Percentiles rank a stretch among this genome's conserved stretches.
phyloP scores from a whole-genome alignment of 2,329 filamentous ascomycete species.

The Xylariales sp. region DNA sequence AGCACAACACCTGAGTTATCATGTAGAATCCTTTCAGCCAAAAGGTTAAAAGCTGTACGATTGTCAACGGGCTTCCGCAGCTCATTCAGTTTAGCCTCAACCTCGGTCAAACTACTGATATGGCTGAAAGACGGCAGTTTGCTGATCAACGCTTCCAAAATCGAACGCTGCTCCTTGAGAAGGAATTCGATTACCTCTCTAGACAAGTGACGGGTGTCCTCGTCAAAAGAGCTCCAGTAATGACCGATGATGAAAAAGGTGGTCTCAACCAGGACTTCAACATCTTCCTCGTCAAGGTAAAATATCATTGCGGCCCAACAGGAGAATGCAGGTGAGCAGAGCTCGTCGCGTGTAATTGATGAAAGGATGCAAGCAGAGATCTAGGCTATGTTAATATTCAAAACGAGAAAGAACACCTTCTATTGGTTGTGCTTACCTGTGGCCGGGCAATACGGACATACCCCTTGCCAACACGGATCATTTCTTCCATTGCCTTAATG shows the following conservation, averaged over 20 bases:
- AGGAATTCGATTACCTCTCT: constrained; percentile 61
- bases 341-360: constrained; percentile 67
- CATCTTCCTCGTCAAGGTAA: constrained; percentile 71
- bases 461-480: constrained; percentile 71
- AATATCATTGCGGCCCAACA: constrained; percentile 80
- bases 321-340: constrained; percentile 75
- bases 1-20: constrained; percentile 84
- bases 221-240: constrained; percentile 69
- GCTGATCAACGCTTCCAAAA: constrained; percentile 64
- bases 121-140: constrained; percentile 74
- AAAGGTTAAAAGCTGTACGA: constrained; percentile 64
- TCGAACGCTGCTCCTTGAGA: constrained; percentile 54
- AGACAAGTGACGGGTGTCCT: constrained; percentile 54
- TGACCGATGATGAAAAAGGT: constrained; percentile 83
- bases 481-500: constrained; percentile 79
- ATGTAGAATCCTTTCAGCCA: constrained; percentile 69
- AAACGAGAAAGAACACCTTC: constrained; percentile 13
- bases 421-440: constrained; percentile 53
- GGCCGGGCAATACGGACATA: constrained; percentile 77
- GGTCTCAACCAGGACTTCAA: constrained; percentile 77
- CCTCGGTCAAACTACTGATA: constrained; percentile 64
- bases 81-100: constrained; percentile 60
- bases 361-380: constrained; percentile 91
- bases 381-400: too few relatives aligned
- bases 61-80: constrained; percentile 63